Evolutionary conservation across 2,329 filamentous ascomycete species (phyloP).

Genomic region (Plenodomus biglobosus): DNA sequence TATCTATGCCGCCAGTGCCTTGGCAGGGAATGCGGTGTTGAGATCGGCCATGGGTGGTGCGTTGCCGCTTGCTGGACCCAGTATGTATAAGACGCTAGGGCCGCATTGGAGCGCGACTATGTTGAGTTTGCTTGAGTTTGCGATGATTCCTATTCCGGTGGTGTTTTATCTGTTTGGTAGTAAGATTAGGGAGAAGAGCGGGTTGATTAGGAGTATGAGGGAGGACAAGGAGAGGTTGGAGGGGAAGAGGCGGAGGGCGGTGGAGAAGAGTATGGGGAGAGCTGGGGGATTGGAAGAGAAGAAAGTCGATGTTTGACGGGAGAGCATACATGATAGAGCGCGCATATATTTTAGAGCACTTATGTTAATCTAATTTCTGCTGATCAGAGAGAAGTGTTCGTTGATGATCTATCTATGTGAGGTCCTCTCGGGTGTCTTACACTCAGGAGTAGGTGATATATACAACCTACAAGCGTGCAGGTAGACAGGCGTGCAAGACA

Average conservation of each 20-base stretch:
- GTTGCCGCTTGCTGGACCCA: conserved; percentile 71
- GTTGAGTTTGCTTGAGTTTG: conserved; percentile 70
- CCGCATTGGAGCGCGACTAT: conserved; percentile 80
- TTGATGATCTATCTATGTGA: no score
- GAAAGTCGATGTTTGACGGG: conserved; percentile 13
- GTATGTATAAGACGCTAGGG: conserved; percentile 61
- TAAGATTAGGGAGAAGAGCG: conserved; percentile 58
- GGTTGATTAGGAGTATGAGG: conserved; percentile 54
- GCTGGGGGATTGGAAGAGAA: conserved; percentile 9
- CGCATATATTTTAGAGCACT: no score
- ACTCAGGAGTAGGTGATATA: no score
- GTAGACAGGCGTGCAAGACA: no score
- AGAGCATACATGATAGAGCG: background rate
- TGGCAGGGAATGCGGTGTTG: conserved; percentile 77
- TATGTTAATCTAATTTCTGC: no score
- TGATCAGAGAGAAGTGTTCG: no score
- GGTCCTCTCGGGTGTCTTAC: no score
- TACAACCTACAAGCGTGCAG: no score
- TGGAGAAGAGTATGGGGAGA: conserved; percentile 42
- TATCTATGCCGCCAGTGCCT: conserved; percentile 77
- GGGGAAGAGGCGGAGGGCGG: conserved; percentile 42
- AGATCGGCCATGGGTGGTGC: conserved; percentile 74
- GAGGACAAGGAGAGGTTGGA: conserved; percentile 48
- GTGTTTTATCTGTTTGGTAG: conserved; percentile 69
- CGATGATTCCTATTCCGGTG: conserved; percentile 76